phyloP scores from a whole-genome alignment of 202 grass and related monocot species.

The Bolboschoenoplectus hybrid region DNA sequence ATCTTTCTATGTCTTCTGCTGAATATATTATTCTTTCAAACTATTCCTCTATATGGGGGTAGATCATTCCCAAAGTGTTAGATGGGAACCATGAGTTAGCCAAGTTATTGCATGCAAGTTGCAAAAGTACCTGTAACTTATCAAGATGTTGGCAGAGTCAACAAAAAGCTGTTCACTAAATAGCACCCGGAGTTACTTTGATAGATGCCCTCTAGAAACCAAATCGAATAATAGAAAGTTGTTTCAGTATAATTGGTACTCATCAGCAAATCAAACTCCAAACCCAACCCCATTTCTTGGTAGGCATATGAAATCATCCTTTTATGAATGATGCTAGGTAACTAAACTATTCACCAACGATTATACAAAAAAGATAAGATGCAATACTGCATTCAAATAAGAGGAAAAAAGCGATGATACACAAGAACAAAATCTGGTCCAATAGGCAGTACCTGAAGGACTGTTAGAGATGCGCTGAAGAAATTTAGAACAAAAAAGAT shows the following conservation, averaged over 20 bases:
- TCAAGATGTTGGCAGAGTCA: not conserved
- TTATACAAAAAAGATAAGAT: not conserved
- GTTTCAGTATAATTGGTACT: not conserved
- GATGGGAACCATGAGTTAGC: conserved; percentile 3
- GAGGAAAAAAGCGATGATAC: not conserved
- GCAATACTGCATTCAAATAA: not conserved
- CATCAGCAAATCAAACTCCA: not conserved
- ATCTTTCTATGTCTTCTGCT: not conserved
- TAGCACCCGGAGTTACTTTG: not conserved
- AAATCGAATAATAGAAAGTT: not conserved
- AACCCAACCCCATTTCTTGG: conserved; percentile 1
- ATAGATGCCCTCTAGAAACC: not conserved
- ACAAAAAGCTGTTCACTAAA: not conserved
- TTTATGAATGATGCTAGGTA: not conserved
- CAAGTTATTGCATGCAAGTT: conserved; percentile 6
- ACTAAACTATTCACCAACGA: not conserved
- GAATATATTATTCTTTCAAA: not conserved
- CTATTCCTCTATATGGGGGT: not conserved
- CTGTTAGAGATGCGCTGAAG: not conserved
- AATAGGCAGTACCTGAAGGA: not conserved
- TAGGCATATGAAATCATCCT: not conserved
- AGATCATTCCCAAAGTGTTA: not conserved
- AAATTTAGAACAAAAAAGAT: not conserved
- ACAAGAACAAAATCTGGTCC: not conserved
- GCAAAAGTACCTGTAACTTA: not conserved